These are phyloP conservation scores for Prunus fruticosa DNA, from an alignment of 306 rosid genomes.

Conservation along the genomic window DNA sequence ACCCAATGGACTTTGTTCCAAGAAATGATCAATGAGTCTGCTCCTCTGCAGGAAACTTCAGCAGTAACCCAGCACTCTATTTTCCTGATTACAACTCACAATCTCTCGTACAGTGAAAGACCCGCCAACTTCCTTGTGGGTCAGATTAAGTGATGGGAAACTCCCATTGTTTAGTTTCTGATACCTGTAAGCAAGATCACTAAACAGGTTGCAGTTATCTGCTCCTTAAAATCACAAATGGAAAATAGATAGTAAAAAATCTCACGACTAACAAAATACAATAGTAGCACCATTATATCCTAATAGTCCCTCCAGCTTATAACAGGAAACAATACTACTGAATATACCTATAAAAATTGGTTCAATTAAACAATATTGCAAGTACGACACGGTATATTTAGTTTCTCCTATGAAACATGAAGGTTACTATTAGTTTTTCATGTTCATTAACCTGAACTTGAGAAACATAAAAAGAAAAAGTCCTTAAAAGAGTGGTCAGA, in stretches of 20 bases:
- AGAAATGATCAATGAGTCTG: slow-evolving; percentile 30
- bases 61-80: slow-evolving; percentile 93
- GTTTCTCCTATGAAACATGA: background rate
- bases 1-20: slow-evolving; percentile 64
- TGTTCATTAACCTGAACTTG: background rate
- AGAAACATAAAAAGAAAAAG: background rate
- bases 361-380: background rate
- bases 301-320: background rate
- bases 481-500: background rate
- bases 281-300: background rate
- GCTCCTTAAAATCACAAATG: background rate
- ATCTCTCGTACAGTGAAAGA: slow-evolving; percentile 98
- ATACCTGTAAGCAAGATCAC: slow-evolving; percentile 51
- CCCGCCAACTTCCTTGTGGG: slow-evolving; percentile 98
- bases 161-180: slow-evolving; percentile 75
- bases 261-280: background rate
- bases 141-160: slow-evolving; percentile 85
- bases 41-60: slow-evolving; percentile 49
- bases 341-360: background rate
- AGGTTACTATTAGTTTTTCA: background rate
- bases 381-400: too few relatives aligned
- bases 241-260: background rate
- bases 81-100: slow-evolving; percentile 93
- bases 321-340: background rate
- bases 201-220: slow-evolving; percentile 6